Conservation (phyloP, 2,329 filamentous ascomycete species). For the Phialophora chinensis region DNA sequence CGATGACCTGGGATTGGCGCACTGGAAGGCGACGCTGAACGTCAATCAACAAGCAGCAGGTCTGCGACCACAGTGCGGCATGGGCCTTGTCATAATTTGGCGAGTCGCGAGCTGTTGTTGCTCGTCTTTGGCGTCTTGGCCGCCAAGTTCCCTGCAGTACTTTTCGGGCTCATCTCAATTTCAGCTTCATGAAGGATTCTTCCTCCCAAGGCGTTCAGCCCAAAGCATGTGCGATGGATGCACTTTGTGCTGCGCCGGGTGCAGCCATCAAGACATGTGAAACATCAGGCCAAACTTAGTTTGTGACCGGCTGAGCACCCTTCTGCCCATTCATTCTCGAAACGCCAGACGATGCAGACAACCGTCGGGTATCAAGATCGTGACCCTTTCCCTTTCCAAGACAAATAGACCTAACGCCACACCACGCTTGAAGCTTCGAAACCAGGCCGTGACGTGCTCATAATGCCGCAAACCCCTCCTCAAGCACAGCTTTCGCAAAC, state of each 20-base stretch:
- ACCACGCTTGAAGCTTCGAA: constrained; percentile 12
- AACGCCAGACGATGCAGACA: constrained; percentile 15
- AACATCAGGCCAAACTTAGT: neutral
- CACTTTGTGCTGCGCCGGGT: neutral
- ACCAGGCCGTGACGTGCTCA: constrained; percentile 8
- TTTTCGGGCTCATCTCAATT: neutral
- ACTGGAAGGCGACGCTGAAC: no score
- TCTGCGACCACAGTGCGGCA: no score
- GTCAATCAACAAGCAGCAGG: no score
- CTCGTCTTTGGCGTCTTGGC: no score
- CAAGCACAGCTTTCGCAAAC: constrained; percentile 49
- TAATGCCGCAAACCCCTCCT: constrained; percentile 28
- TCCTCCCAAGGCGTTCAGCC: neutral
- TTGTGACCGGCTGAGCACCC: neutral
- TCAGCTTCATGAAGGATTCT: neutral
- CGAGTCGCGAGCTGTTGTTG: no score
- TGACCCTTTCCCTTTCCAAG: constrained; percentile 3
- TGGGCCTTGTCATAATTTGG: no score
- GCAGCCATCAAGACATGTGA: neutral
- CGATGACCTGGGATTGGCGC: no score
- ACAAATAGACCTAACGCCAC: constrained; percentile 3
- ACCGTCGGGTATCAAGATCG: constrained; percentile 18
- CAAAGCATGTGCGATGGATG: neutral
- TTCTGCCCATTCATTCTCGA: neutral
- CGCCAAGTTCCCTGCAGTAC: neutral